Base-by-base conservation (phyloP, 148 eudicot genomes). In the Rhododendron simsii region DNA sequence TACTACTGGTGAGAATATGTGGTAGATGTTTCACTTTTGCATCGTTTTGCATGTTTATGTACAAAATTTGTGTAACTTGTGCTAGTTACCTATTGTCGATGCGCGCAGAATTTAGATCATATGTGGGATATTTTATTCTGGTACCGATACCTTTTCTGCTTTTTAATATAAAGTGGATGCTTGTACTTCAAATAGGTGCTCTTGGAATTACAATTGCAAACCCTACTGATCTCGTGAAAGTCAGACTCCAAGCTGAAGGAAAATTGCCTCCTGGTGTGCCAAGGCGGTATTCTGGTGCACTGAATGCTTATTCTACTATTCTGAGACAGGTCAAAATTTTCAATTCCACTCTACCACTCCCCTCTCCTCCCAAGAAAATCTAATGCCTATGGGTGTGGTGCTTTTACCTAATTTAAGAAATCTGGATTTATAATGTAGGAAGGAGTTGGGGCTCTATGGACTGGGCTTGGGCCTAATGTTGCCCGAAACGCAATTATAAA, bases 141-240 rank as follows among this genome's bases (percentile, higher is more conserved):
- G 69, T 86, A 80, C 45, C 26, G 0, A 39, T 45, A 45, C 37
- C 53, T 69, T 80, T 53, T 48, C 47, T 48, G 1, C 74, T 57
- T 61, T 85, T 26, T 86, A 81, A 71, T 87, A 30, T n/a, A 53
- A 65, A 7, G 41, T 8, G 35, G 16, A 50, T 67, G 78, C 23
- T 67, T 87, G 51, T 63, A 35, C 65, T 15, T 81, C 45, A 87
- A 75, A 85, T 88, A 97, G 99, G 99, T 85, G 99, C 95, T 83
- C 41, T 97, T 55, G 99, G 89, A 83, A 97, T 97, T 81, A 51
- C 90, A 21, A 83, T 95, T 84, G 99, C 99, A 50, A 97, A 94
- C 84, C 99, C 99, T 81, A 97, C 99, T 75, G 99, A 97, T 90
- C 98, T 97, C 53, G 99, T 97, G 28, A 97, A 97, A 94, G 99